Evolutionary conservation across 1,139 yeast species (phyloP).

Genomic region (Pneumocystis jirovecii): DNA sequence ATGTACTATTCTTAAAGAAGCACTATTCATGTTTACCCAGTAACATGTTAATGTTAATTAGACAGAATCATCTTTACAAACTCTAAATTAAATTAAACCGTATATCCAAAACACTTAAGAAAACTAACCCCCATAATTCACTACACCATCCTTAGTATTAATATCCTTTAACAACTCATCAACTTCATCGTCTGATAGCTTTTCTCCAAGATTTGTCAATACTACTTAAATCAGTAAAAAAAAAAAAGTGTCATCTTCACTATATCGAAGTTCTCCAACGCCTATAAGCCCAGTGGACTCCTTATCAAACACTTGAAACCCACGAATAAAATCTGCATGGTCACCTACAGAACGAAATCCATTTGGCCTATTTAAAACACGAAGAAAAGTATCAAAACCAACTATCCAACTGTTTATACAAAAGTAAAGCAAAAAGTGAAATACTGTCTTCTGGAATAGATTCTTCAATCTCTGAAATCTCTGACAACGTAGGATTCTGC

Average conservation of each 20-base stretch:
- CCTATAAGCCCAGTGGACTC: slow-evolving; percentile 91
- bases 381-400: slow-evolving; percentile 65
- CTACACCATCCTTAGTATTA: slow-evolving; percentile 82
- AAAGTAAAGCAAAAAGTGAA: slow-evolving; percentile 12
- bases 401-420: slow-evolving; percentile 26
- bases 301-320: slow-evolving; percentile 95
- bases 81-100: slow-evolving; percentile 22
- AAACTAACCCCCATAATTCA: slow-evolving; percentile 59
- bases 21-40: not conserved
- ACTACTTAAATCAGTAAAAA: slow-evolving; percentile 20
- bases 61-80: slow-evolving; percentile 88
- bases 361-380: slow-evolving; percentile 70
- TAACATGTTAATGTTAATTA: slow-evolving; percentile 32
- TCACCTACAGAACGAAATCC: slow-evolving; percentile 85
- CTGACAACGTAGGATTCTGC: slow-evolving; percentile 92
- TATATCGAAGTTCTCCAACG: slow-evolving; percentile 89
- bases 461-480: slow-evolving; percentile 47
- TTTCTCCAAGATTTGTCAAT: slow-evolving; percentile 86
- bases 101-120: not conserved
- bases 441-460: slow-evolving; percentile 25
- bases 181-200: slow-evolving; percentile 76
- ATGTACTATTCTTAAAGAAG: not conserved
- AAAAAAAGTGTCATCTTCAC: slow-evolving; percentile 10
- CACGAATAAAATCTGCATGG: slow-evolving; percentile 91
- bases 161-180: slow-evolving; percentile 94